These are phyloP conservation scores for Neurospora sp. DNA, from an alignment of 495 filamentous ascomycete genomes.

Conservation along the genomic window DNA sequence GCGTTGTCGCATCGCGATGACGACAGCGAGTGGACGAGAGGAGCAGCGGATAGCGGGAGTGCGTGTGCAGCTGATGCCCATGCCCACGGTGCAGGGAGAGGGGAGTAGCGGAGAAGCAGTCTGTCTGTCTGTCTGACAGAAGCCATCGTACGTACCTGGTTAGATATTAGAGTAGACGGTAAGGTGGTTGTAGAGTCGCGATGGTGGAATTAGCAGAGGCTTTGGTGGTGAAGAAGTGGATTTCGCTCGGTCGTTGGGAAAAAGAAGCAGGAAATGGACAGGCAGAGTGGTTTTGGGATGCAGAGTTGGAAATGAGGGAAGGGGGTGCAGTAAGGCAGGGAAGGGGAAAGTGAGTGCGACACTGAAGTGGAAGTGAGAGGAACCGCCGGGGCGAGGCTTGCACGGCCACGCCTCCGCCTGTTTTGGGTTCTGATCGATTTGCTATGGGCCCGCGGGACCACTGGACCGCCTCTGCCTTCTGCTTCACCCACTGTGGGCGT, in stretches of 20 bases:
- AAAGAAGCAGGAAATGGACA: conserved; percentile 13
- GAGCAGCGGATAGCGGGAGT: not conserved
- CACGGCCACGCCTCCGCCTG: not conserved
- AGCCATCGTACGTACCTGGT: conserved; percentile 17
- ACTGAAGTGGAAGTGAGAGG: not conserved
- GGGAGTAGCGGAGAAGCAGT: conserved; percentile 7
- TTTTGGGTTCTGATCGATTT: not conserved
- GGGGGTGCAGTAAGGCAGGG: conserved; percentile 24
- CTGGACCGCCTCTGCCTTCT: not conserved
- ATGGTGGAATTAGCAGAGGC: conserved; percentile 4
- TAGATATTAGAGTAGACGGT: conserved; percentile 6
- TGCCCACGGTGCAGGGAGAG: conserved; percentile 7
- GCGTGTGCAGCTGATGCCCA: not conserved
- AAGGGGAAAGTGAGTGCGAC: conserved; percentile 11
- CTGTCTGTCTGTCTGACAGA: not conserved
- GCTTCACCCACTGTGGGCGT: not conserved
- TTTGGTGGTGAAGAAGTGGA: conserved; percentile 11
- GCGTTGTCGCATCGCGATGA: conserved; percentile 26
- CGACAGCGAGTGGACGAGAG: conserved; percentile 16
- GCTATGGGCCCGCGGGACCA: not conserved
- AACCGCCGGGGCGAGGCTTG: not conserved
- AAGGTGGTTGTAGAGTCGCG: not conserved
- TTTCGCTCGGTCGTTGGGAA: conserved; percentile 19
- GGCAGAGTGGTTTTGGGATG: conserved; percentile 23
- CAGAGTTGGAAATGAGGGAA: conserved; percentile 32